phyloP scores from a whole-genome alignment of 176 grass and related monocot species.

The Calamus simplicifolius region DNA sequence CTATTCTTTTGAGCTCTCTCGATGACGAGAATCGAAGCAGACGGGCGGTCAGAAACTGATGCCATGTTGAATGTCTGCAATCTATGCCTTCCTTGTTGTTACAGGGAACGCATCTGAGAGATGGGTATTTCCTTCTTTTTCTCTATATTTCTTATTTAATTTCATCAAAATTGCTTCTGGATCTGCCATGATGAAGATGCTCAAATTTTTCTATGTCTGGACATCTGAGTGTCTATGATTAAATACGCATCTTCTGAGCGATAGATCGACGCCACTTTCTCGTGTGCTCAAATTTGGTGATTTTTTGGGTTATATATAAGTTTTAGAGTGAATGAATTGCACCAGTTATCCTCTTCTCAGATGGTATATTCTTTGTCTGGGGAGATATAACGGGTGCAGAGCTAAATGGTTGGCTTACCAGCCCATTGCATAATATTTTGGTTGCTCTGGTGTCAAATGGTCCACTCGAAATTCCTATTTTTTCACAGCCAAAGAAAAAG shows the following conservation, averaged over 20 bases:
- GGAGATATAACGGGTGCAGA: conserved; percentile 36
- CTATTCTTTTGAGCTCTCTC: conserved; percentile 18
- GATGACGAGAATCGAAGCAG: conserved; percentile 73
- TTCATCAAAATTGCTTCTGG: neutral
- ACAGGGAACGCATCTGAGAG: conserved; percentile 44
- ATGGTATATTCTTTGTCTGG: conserved; percentile 3
- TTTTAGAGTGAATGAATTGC: neutral
- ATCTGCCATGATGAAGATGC: conserved; percentile 40
- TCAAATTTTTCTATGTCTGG: conserved; percentile 52
- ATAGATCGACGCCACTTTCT: too few relatives aligned
- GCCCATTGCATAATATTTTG: conserved; percentile 41
- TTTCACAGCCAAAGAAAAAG: neutral
- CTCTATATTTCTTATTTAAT: neutral
- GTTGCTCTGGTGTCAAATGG: conserved; percentile 93
- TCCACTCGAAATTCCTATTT: conserved; percentile 38
- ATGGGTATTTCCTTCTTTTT: neutral
- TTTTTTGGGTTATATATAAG: too few relatives aligned
- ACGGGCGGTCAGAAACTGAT: conserved; percentile 99
- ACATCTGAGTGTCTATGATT: conserved; percentile 39
- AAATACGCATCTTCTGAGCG: neutral
- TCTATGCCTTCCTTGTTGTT: conserved; percentile 24
- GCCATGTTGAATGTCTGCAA: conserved; percentile 98
- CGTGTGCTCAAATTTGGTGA: too few relatives aligned
- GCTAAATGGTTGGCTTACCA: conserved; percentile 77
- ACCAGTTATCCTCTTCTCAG: conserved; percentile 22